phyloP scores from a whole-genome alignment of 2,329 filamentous ascomycete species.

The Aspergillaceae sp. region DNA sequence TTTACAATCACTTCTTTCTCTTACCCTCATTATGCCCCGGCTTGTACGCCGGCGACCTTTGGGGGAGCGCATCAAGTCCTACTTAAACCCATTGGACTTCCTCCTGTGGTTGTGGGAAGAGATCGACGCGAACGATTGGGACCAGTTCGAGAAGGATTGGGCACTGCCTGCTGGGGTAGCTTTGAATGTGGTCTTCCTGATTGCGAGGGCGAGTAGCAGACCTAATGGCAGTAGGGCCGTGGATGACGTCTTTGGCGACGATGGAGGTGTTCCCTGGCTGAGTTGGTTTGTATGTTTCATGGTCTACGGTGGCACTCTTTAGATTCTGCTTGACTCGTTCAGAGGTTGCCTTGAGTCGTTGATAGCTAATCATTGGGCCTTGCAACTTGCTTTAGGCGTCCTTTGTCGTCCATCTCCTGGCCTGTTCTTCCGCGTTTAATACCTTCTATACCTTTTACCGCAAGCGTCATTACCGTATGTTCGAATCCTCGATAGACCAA shows the following conservation, averaged over 20 bases:
- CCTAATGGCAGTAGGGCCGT: constrained; percentile 41
- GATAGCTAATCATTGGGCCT: neutral
- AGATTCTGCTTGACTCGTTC: too few species aligned
- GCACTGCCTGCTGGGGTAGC: constrained; percentile 65
- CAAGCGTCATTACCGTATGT: constrained; percentile 80
- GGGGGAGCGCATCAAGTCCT: constrained; percentile 67
- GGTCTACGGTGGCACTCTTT: neutral
- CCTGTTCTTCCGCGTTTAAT: constrained; percentile 61
- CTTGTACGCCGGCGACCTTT: constrained; percentile 76
- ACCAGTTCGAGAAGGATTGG: constrained; percentile 64
- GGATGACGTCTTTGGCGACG: constrained; percentile 81
- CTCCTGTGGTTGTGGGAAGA: constrained; percentile 87
- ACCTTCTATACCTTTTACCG: constrained; percentile 73
- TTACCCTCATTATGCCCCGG: constrained; percentile 56
- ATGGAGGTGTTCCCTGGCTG: constrained; percentile 55
- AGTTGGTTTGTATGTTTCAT: constrained; percentile 50
- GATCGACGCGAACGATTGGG: constrained; percentile 83
- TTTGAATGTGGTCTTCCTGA: constrained; percentile 70
- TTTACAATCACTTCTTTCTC: neutral
- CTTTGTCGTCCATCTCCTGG: constrained; percentile 62
- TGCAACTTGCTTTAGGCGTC: constrained; percentile 45
- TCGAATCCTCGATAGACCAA: constrained; percentile 74
- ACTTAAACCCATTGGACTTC: constrained; percentile 81
- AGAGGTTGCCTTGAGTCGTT: constrained; percentile 1
- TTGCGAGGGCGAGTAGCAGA: constrained; percentile 71